Evolutionary conservation across 768 basidiomycete species (phyloP), one percentile per base, ranked within the genome.

Genomic region (Amanita subjunquillea): DNA sequence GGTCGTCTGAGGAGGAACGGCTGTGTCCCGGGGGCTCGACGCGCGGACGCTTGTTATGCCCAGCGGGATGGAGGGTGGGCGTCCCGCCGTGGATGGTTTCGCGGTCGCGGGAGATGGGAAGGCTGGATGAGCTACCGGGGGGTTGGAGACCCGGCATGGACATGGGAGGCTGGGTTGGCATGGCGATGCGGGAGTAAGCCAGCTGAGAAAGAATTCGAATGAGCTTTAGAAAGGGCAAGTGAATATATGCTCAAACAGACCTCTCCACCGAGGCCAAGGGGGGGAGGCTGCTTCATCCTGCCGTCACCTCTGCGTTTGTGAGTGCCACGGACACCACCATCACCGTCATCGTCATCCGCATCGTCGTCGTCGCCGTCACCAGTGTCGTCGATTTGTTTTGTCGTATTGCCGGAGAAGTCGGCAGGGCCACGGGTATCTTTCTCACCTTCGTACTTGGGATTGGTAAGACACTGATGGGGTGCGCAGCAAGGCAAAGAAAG

Each of bases 381-480:
- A 3, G 57, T 63, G 12, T 67, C 67, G 25, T 71, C 70, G 32
- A 65, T 57, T 53, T 65, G 65, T 50, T 57, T 64, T 20, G 51
- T 58, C 12, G 62, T 57, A 56, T 58, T 63, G 9, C 70, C 72
- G 3, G 71, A 71, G 57, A 79, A 79, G 57, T 79, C 75, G 9
- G 59, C 51, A 2, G 75, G 74, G 6, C 71, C 70, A 32, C 70
- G 69, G 6, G 72, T 70, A 56, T 78, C 77, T 55, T 69, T 70
- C 58, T 77, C 75, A 51, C 75, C 77, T 46, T 77, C 74, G 57
- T 73, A 71, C 77, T 77, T 58, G 34, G 45, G 27, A 30, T 46
- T 23, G 51, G 56, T 38, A 50, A 56, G 43, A 55, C 47, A 58
- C 57, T 56, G 42, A 58, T 54, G 41, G 17, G 49, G 48, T 53